phyloP scores from a whole-genome alignment of 371 early-diverging fungal species.

The Spraguea lophii region DNA sequence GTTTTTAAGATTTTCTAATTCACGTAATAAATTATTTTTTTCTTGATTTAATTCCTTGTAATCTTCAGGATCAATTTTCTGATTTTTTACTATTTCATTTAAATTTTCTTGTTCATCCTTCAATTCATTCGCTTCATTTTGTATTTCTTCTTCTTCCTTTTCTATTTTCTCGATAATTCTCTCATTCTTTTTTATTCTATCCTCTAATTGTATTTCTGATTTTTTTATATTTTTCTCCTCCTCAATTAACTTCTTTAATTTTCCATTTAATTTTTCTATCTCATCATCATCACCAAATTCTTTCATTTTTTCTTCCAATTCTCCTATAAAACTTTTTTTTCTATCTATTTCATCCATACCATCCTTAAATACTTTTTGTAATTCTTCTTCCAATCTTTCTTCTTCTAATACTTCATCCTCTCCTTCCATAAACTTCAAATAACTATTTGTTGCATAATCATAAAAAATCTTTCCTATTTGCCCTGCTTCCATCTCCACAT shows the following conservation, averaged over 20 bases:
- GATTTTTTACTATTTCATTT: constrained; percentile 31
- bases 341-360: constrained; percentile 15
- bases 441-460: constrained; percentile 41
- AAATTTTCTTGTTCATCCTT: constrained; percentile 18
- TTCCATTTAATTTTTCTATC: constrained; percentile 15
- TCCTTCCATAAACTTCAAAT: constrained; percentile 42
- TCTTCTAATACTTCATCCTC: constrained; percentile 23
- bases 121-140: constrained; percentile 15
- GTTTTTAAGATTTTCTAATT: constrained; percentile 39
- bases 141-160: constrained; percentile 18
- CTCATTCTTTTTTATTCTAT: constrained; percentile 35
- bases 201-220: constrained; percentile 31
- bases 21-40: constrained; percentile 34
- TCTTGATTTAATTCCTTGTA: constrained; percentile 41
- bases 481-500: neutral
- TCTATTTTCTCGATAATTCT: constrained; percentile 17
- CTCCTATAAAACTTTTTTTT: constrained; percentile 6
- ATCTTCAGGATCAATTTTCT: constrained; percentile 42
- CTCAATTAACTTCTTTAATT: constrained; percentile 28
- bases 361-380: constrained; percentile 16
- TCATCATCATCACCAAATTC: neutral
- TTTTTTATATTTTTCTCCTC: constrained; percentile 32
- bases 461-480: constrained; percentile 29
- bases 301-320: constrained; percentile 5
- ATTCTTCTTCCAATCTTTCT: constrained; percentile 23